Percentiles rank a stretch among this genome's conserved stretches.
These are phyloP conservation scores for Termitomyces sp. DNA, from an alignment of 768 basidiomycete species.

Conservation along the genomic window DNA sequence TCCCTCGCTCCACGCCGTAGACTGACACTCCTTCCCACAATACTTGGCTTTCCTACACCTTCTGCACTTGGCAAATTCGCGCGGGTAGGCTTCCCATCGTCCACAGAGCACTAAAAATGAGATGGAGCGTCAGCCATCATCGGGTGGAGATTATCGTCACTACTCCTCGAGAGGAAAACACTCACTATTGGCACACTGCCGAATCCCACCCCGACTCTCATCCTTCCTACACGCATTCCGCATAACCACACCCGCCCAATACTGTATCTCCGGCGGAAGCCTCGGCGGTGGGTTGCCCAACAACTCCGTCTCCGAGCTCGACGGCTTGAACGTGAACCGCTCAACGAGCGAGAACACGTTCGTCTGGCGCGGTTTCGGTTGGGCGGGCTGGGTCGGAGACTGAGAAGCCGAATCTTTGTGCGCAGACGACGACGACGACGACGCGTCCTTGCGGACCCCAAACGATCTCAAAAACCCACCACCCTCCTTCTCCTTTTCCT, in stretches of 20 bases:
- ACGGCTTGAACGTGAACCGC: slow-evolving; percentile 92
- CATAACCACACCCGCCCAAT: slow-evolving; percentile 99
- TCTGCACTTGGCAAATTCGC: slow-evolving; percentile 96
- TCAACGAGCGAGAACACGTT: slow-evolving; percentile 98
- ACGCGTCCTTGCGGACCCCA: slow-evolving; percentile 49
- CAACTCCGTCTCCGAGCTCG: slow-evolving; percentile 71
- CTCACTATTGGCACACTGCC: slow-evolving; percentile 96
- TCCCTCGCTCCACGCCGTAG: slow-evolving; percentile 93
- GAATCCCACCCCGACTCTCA: slow-evolving; percentile 84
- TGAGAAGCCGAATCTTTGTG: too few relatives aligned
- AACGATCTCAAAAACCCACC: slow-evolving; percentile 8
- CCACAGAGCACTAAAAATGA: slow-evolving; percentile 99
- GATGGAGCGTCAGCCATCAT: too few relatives aligned
- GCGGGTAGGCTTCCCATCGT: slow-evolving; percentile 86
- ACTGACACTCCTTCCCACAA: slow-evolving; percentile 96
- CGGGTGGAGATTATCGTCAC: too few relatives aligned
- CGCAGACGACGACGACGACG: too few relatives aligned
- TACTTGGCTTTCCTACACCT: slow-evolving; percentile 98
- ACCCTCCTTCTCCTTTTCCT: background rate
- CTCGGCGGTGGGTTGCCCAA: slow-evolving; percentile 60
- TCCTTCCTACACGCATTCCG: slow-evolving; percentile 98
- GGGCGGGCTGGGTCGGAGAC: too few relatives aligned
- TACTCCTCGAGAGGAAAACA: too few relatives aligned
- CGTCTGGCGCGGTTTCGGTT: slow-evolving; percentile 46
- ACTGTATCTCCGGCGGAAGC: slow-evolving; percentile 88